Base-by-base conservation (phyloP, 2,329 filamentous ascomycete genomes). In the Thielaviopsis punctulata region DNA sequence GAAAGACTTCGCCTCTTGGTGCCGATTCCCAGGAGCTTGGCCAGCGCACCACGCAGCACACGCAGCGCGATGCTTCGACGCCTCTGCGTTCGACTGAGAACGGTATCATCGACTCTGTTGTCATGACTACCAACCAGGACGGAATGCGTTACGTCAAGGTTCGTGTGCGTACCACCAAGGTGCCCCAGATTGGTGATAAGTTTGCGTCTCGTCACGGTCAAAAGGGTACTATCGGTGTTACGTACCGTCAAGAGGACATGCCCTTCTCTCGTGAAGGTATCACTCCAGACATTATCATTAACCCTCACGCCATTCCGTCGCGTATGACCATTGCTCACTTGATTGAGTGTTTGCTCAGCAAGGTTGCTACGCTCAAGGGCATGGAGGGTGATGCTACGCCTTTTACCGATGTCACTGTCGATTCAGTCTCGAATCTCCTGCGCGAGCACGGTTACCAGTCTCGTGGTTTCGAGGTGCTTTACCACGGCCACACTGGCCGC, bases 261-360 rank as follows among this genome's bases (percentile, higher is more conserved):
- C 93, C 93, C 0, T 98, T 98, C 67, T 92, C 87, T 2, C 74
- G 80, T 36, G 87, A 96, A 64, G 92, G 93, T 61, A 77, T 98
- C 51, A 84, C 84, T 0, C 92, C 93, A 0, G 93, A 98, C 67
- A 76, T 98, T 57, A 95, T 98, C 67, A 96, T 98, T 74, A 98
- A 98, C 68, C 92, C 92, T 1, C 92, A 98, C 75, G 93, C 92
- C 64, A 98, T 98, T 77, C 92, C 92, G 0, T 98, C 92, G 52
- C 92, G 92, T 79, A 98, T 98, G 92, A 98, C 93, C 2, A 98
- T 98, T 80, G 92, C 92, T 61, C 92, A 98, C 75, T 89, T 98
- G 78, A 94, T 98, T 65, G 92, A 98, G 73, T 98, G 92, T 76
- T 77, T 96, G 60, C 77, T 98, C 53, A 94, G 87, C 65, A 98